Percentiles rank a stretch among this genome's conserved stretches.
phyloP scores from a whole-genome alignment of 2,329 filamentous ascomycete genomes.

The Fusarium poae region DNA sequence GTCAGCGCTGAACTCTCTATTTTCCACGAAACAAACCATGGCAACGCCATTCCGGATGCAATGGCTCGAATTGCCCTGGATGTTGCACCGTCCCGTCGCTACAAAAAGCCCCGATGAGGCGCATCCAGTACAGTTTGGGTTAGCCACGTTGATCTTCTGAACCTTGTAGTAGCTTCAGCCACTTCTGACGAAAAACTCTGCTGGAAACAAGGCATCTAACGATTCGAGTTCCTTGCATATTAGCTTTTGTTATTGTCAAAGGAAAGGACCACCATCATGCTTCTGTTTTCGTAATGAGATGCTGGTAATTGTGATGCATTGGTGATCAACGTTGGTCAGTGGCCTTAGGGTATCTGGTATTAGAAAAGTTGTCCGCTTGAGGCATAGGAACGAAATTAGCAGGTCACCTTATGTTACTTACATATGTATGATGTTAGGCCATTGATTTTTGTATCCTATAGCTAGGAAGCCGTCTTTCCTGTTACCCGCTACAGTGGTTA shows the following conservation, averaged over 20 bases:
- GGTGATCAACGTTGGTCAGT: too few relatives aligned
- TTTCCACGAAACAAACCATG: not conserved
- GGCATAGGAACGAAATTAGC: too few relatives aligned
- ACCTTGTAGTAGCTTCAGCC: constrained; percentile 27
- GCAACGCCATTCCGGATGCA: constrained; percentile 29
- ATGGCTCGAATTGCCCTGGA: constrained; percentile 25
- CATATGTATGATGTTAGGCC: too few relatives aligned
- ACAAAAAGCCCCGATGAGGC: constrained; percentile 25
- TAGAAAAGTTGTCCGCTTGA: too few relatives aligned
- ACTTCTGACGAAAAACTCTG: constrained; percentile 26
- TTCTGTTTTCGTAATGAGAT: not conserved
- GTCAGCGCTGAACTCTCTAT: constrained; percentile 27
- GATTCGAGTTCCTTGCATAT: not conserved
- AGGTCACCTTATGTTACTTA: too few relatives aligned
- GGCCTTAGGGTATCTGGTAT: too few relatives aligned
- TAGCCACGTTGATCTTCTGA: constrained; percentile 35
- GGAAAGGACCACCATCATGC: constrained; percentile 5
- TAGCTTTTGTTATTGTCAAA: not conserved
- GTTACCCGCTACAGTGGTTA: too few relatives aligned
- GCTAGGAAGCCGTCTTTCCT: too few relatives aligned
- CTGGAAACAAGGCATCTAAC: constrained; percentile 24
- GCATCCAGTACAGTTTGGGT: constrained; percentile 18
- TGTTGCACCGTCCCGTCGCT: constrained; percentile 25
- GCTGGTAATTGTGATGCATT: not conserved
- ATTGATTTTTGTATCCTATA: too few relatives aligned